Conservation (phyloP, 2,329 filamentous ascomycete species). For the Trichoderma lentiforme region DNA sequence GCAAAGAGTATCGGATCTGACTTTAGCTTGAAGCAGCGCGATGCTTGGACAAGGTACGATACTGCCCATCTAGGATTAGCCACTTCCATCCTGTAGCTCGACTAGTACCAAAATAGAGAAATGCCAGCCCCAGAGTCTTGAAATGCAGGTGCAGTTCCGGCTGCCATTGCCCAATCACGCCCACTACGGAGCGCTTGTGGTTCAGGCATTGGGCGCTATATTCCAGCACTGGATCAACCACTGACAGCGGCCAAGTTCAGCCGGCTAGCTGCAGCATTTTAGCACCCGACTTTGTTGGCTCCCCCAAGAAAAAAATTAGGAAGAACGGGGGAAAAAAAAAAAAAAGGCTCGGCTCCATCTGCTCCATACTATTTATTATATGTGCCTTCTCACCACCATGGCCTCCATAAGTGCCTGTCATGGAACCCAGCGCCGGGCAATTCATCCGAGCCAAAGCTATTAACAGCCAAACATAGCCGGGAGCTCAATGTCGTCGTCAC, state of each 20-base stretch:
- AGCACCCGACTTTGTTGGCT: background rate
- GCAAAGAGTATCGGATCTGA: background rate
- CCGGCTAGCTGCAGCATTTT: background rate
- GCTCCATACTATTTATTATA: background rate
- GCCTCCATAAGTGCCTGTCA: background rate
- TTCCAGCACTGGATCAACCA: background rate
- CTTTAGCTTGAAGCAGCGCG: background rate
- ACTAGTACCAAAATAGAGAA: background rate
- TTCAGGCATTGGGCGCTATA: background rate
- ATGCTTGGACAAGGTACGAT: background rate
- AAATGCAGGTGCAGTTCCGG: background rate
- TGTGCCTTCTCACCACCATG: slow-evolving; percentile 1
- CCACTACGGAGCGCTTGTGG: background rate
- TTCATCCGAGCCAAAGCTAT: background rate
- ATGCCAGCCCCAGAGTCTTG: background rate
- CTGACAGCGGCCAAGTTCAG: background rate
- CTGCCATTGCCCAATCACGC: background rate
- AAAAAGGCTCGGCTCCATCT: background rate
- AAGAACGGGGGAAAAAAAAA: background rate
- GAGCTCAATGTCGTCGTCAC: slow-evolving; percentile 19
- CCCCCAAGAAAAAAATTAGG: background rate
- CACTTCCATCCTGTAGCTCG: too few species aligned
- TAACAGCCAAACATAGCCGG: background rate
- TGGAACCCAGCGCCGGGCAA: background rate
- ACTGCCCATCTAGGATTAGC: background rate